Conservation (phyloP, 148 eudicot genomes). For the Pharnaceum exiguum region DNA sequence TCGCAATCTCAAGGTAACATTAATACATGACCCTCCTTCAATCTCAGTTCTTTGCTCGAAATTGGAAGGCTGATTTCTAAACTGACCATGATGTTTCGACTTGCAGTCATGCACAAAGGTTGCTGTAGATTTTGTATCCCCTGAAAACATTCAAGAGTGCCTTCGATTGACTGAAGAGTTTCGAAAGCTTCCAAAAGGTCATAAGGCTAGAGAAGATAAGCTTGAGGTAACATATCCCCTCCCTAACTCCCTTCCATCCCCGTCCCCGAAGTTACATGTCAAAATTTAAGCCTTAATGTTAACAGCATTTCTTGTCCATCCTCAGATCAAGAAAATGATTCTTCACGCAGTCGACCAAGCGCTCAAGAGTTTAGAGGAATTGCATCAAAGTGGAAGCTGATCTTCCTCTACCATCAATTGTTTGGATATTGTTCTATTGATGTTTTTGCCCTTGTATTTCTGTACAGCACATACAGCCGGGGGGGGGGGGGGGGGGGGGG, state of each 20-base stretch:
- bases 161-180: constrained; percentile 72
- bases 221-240: constrained; percentile 51
- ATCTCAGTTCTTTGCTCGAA: neutral
- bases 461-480: no score
- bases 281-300: no score
- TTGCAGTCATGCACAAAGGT: constrained; percentile 88
- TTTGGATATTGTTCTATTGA: neutral
- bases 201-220: constrained; percentile 83
- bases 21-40: neutral
- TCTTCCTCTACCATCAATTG: neutral
- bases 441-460: neutral
- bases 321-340: constrained; percentile 93
- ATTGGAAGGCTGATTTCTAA: neutral
- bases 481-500: no score
- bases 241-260: no score
- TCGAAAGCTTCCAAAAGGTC: constrained; percentile 63
- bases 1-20: constrained; percentile 62
- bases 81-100: neutral
- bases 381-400: constrained; percentile 10
- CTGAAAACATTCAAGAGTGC: constrained; percentile 77
- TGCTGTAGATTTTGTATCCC: constrained; percentile 89
- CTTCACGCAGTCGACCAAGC: constrained; percentile 67
- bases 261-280: no score
- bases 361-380: constrained; percentile 38
- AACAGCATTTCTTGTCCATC: no score